Conservation (phyloP, 2,329 filamentous ascomycete species). For the Colletotrichum camelliae region DNA sequence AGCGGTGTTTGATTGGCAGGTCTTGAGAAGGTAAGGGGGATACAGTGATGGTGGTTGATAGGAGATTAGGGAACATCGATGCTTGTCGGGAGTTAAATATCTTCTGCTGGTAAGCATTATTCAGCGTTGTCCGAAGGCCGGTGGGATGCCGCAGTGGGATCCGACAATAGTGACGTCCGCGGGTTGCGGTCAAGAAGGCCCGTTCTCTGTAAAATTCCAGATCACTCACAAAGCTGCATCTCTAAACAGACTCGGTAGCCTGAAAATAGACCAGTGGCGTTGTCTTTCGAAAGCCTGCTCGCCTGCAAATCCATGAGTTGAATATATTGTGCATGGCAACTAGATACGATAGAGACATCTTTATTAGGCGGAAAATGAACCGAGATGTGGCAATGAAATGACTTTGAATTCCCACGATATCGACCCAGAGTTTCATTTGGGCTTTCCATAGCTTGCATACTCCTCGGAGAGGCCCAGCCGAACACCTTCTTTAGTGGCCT, state of each 20-base stretch:
- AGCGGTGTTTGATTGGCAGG: background rate
- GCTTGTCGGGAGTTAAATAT: background rate
- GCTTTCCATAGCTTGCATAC: background rate
- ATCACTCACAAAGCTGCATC: background rate
- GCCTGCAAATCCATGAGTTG: background rate
- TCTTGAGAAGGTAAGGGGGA: background rate
- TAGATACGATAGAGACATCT: background rate
- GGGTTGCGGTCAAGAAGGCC: background rate
- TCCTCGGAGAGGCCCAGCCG: conserved; percentile 34
- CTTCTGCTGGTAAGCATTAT: background rate
- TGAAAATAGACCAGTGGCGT: background rate
- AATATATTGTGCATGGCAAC: background rate
- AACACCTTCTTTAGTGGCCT: conserved; percentile 55
- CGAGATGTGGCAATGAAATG: background rate
- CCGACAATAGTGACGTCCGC: background rate
- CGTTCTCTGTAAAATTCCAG: background rate
- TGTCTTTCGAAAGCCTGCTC: too few relatives aligned
- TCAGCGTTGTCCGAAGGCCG: background rate
- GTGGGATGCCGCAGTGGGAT: background rate
- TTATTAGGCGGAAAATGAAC: background rate
- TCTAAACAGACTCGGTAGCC: background rate
- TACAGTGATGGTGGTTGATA: background rate
- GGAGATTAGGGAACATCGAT: background rate
- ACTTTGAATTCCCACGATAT: background rate
- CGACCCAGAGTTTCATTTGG: background rate